phyloP scores from a whole-genome alignment of 495 filamentous ascomycete species.

The Penicillium herquei region DNA sequence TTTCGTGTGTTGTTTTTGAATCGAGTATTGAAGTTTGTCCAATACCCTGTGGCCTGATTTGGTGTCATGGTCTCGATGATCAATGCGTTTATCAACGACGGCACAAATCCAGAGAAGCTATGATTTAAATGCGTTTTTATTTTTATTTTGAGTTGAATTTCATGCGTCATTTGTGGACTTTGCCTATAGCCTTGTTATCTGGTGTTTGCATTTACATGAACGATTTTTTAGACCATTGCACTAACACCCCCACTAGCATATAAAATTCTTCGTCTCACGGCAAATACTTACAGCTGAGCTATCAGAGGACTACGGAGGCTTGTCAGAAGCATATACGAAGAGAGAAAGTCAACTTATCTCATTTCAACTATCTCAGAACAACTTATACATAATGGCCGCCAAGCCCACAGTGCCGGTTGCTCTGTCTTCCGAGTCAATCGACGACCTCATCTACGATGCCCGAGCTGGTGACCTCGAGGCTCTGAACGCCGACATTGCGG shows the following conservation, averaged over 20 bases:
- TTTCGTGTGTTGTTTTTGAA: not conserved
- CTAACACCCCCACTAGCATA: slow-evolving; percentile 10
- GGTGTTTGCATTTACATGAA: too few species aligned
- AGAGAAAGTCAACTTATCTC: not conserved
- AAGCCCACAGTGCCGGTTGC: slow-evolving; percentile 31
- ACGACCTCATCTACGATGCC: slow-evolving; percentile 84
- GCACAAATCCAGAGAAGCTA: slow-evolving; percentile 4
- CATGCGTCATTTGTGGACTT: not conserved
- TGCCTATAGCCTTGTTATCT: too few species aligned
- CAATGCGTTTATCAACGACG: slow-evolving; percentile 20
- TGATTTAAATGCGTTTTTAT: not conserved
- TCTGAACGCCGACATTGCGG: slow-evolving; percentile 57
- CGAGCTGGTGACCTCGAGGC: slow-evolving; percentile 72
- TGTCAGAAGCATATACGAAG: not conserved
- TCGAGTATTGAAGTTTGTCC: not conserved
- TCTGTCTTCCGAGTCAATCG: slow-evolving; percentile 72
- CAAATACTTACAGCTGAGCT: not conserved
- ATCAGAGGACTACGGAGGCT: not conserved
- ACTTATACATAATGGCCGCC: slow-evolving; percentile 16
- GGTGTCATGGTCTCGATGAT: slow-evolving; percentile 2
- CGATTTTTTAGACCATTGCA: not conserved
- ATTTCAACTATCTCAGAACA: not conserved
- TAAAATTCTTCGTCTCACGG: not conserved
- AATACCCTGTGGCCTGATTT: not conserved
- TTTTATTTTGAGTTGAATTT: not conserved